phyloP scores from a whole-genome alignment of 2,329 filamentous ascomycete genomes.

The Zasmidium cellare region DNA sequence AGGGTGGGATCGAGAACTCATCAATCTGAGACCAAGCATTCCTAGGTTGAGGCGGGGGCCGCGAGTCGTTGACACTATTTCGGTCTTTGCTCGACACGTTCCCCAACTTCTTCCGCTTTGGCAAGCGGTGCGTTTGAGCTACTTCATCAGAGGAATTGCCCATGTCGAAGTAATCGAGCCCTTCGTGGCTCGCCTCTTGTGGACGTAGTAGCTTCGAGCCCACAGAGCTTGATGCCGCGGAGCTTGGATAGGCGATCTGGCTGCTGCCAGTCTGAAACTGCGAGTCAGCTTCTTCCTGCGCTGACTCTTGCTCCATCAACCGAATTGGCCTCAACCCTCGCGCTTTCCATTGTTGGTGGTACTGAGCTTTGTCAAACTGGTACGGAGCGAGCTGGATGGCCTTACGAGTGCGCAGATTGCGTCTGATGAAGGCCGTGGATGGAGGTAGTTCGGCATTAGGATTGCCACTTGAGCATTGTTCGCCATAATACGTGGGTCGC shows the following conservation, averaged over 20 bases:
- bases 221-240: not conserved
- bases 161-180: not conserved
- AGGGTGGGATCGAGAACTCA: slow-evolving; percentile 43
- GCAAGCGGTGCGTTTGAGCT: not conserved
- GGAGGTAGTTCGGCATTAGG: not conserved
- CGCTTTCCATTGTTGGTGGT: slow-evolving; percentile 44
- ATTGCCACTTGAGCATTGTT: too few species aligned
- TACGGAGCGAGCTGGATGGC: slow-evolving; percentile 53
- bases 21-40: slow-evolving; percentile 14
- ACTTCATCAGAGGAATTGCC: slow-evolving; percentile 7
- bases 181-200: not conserved
- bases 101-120: slow-evolving; percentile 10
- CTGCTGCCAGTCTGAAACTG: slow-evolving; percentile 7
- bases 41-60: not conserved
- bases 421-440: not conserved
- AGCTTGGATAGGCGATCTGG: not conserved
- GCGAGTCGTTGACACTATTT: not conserved
- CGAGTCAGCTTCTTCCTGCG: slow-evolving; percentile 14
- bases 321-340: slow-evolving; percentile 46
- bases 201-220: not conserved
- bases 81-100: not conserved
- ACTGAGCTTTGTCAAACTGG: slow-evolving; percentile 44
- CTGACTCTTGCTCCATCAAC: slow-evolving; percentile 28
- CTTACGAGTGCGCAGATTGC: slow-evolving; percentile 46
- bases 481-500: too few species aligned